Evolutionary conservation across 2,329 filamentous ascomycete species (phyloP), one percentile per base, ranked within the genome.

Genomic region (Bipolaris victoriae): DNA sequence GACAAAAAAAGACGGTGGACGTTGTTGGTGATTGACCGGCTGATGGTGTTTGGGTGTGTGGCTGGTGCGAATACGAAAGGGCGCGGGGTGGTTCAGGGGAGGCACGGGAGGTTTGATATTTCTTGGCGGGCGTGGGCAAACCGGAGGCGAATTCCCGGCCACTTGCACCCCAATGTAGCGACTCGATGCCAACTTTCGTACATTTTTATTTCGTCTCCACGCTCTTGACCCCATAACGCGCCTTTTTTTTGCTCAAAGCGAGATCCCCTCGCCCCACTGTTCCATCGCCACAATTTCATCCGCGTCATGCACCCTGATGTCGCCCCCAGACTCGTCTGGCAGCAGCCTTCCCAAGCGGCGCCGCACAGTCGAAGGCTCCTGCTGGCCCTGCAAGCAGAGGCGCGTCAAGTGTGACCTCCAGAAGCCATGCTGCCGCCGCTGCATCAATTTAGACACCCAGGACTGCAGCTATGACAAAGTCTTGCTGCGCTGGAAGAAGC

Each of bases 241-340:
- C 41, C 22, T 33, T 22, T 41, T 41, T 24, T 52, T 37, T 36
- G 40, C 31, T 45, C 29, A 45, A 45, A 40, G 45, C 55, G 35
- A 44, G 29, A 9, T 22, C 41, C 18, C 44, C 33, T 36, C 33
- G 22, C 29, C 37, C 18, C 10, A 36, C 18, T 29, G 20, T 39
- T 31, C 43, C 22, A 3, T 33, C 45, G 45, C 39, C 24, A 46
- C 50, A 26, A 33, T 24, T 49, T 22, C 31, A 13, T 49, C 46
- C 55, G 47, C 55, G 55, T 54, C 55, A 57, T 57, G 55, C 55
- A 57, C 44, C 46, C 55, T 39, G 55, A 57, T 57, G 55, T 57
- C 55, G 50, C 44, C 29, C 51, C 37, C 45, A 48, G 55, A 49
- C 26, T 57, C 55, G 44, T 57, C 55, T 54, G 50, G 55, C 55